A percentile compares a stretch with the other conserved stretches of the same genome.
phyloP scores from a whole-genome alignment of 2,329 filamentous ascomycete genomes.

The Fusarium paranaense region DNA sequence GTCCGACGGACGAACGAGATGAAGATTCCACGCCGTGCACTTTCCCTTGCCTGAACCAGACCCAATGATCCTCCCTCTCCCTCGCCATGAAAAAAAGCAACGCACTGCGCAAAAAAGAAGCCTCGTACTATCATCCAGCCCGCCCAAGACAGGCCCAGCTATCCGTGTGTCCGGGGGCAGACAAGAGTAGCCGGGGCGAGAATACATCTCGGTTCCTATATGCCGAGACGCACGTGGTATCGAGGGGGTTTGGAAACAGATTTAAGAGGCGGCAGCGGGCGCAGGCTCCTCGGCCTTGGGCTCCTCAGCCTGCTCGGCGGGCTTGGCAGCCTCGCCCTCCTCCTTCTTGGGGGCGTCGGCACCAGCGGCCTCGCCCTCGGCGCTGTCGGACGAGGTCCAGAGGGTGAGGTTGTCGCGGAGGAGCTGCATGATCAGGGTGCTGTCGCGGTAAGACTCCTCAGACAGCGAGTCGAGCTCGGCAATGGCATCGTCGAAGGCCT shows the following conservation, averaged over 20 bases:
- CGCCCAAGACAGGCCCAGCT: conserved; percentile 49
- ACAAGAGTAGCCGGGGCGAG: conserved; percentile 45
- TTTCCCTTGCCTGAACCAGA: conserved; percentile 53
- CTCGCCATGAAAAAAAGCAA: conserved; percentile 50
- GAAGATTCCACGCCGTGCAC: conserved; percentile 53
- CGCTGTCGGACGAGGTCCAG: conserved; percentile 91
- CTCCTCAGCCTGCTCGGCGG: conserved; percentile 66
- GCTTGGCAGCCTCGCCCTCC: conserved; percentile 66
- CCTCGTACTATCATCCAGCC: conserved; percentile 51
- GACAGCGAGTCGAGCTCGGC: conserved; percentile 96
- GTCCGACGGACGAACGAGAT: conserved; percentile 45
- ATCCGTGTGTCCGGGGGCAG: conserved; percentile 46
- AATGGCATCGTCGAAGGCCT: conserved; percentile 98
- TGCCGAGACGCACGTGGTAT: conserved; percentile 55
- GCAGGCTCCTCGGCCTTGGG: conserved; percentile 70
- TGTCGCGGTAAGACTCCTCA: conserved; percentile 99
- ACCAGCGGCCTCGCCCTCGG: conserved; percentile 78
- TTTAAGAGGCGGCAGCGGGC: conserved; percentile 65
- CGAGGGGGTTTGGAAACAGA: conserved; percentile 48
- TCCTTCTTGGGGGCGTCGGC: conserved; percentile 60
- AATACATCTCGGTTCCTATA: conserved; percentile 51
- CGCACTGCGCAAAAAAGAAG: conserved; percentile 50
- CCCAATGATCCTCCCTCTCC: conserved; percentile 53
- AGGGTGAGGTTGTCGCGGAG: conserved; percentile 98
- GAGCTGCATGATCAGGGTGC: conserved; percentile 98